Base-by-base conservation (phyloP, 768 basidiomycete genomes). In the Nidula microcarpa region DNA sequence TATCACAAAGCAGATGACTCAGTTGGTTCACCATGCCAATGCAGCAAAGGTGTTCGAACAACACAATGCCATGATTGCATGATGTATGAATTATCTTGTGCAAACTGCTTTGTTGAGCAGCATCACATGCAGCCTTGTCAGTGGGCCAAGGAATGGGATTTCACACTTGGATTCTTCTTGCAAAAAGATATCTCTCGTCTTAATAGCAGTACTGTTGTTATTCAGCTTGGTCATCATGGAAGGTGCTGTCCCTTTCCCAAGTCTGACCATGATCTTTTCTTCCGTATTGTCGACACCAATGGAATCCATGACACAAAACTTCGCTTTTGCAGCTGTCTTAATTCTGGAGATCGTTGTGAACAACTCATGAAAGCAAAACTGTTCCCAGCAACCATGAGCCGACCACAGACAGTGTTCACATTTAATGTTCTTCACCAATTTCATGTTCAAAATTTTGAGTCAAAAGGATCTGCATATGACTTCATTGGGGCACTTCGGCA, bases 111-210 rank as follows among this genome's bases (percentile, higher is more conserved):
- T 37, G 52, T 65, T 35, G 9, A 48, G 1, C 43, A 43, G 0
- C 66, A 68, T 52, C 11, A 50, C 7, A 32, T 47, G 13, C 39
- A 36, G 6, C 65, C 59, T 9, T 59, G 58, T 14, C 67, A 68
- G 34, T 65, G 65, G 65, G 65, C 60, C 6, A 52, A 64, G 36
- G 58, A 62, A 2, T 67, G 65, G 65, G 35, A 61, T 34, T 2
- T 14, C 1, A 17, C 44, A 0, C 16, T 37, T 11, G 56, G 55
- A 1, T 65, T 55, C 50, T 65, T 62, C 37, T 36, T 62, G n/a
- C 56, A 57, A 3, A 58, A 60, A 43, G 64, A 65, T 35, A 62
- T 67, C 16, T 44, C 61, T 4, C 50, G 4, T 57, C 65, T 32
- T 39, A 37, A 16, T 18, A 16, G 6, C 43, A 37, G 11, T 16